Base-by-base conservation (phyloP, 2,329 filamentous ascomycete species). In the Exophiala dermatitidis region DNA sequence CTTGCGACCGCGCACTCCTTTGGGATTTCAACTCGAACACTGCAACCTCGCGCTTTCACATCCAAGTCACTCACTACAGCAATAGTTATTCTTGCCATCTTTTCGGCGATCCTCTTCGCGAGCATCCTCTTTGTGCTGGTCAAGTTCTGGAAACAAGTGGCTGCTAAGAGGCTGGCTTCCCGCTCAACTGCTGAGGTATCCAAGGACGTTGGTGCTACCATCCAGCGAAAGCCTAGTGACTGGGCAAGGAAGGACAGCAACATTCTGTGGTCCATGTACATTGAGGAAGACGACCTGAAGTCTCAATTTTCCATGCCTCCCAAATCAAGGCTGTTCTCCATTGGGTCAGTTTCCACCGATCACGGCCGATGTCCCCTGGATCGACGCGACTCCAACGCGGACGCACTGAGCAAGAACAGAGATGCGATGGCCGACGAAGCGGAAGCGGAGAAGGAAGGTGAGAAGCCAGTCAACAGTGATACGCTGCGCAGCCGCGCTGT, bases 291-390 rank as follows among this genome's bases (percentile, higher is more conserved):
- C 45, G 56, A 56, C 34, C 48, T 59, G 31, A 49, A 50, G 34
- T 32, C 53, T 36, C 50, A 56, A 29, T 56, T 56, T 45, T 43
- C 53, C n/a, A 9, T 46, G 30, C 53, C 56, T 2, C 38, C 56
- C 19, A 53, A 45, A n/a, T 56, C 56, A 8, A 52, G 56, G 30
- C 37, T 56, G 9, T 59, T 56, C 50, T 59, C 56, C 37, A 48
- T 59, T 28, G 53, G 47, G 5, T 59, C 56, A 9, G 43, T 49
- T n/a, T 56, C 53, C 26, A 53, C 49, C 28, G 56, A 56, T 5
- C 42, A 53, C 30, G 56, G 53, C 19, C 44, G 41, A 30, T 52
- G 53, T 44, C 53, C 56, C 4, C 46, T 59, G 12, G 56, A 59
- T 31, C 46, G 44, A 36, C 37, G 50, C 33, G 30, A 28, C 26